phyloP scores from a whole-genome alignment of 2,329 filamentous ascomycete genomes.

The Hymenoscyphus infarciens region DNA sequence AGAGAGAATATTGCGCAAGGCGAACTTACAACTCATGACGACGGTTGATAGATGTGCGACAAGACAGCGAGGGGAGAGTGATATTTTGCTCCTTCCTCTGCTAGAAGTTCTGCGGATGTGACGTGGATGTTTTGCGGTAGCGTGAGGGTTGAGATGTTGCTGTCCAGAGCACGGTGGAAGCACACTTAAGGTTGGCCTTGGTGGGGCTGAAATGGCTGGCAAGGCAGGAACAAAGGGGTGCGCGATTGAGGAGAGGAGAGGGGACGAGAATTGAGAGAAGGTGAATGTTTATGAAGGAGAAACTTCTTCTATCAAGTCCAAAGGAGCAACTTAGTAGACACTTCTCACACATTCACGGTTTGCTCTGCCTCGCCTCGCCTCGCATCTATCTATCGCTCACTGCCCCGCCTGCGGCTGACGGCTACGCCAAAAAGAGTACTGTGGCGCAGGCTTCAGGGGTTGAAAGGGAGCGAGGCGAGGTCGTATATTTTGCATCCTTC shows the following conservation, averaged over 20 bases:
- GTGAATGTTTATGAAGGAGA: background rate
- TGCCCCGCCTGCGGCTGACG: conserved; percentile 2
- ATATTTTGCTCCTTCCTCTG: conserved; percentile 6
- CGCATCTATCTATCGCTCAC: background rate
- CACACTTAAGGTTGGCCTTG: background rate
- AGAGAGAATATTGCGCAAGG: conserved; percentile 6
- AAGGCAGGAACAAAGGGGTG: background rate
- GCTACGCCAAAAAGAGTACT: background rate
- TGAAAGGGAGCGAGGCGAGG: background rate
- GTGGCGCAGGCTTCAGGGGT: background rate
- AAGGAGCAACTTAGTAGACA: background rate
- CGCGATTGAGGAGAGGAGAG: too few species aligned
- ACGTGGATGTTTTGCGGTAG: background rate
- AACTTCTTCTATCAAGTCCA: background rate
- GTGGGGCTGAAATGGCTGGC: conserved; percentile 2
- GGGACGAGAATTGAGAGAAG: background rate
- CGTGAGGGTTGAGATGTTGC: background rate
- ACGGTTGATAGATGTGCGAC: conserved; percentile 17
- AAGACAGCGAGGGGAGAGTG: background rate
- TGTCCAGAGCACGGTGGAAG: background rate
- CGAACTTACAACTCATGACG: conserved; percentile 36
- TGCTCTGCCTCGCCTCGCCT: background rate
- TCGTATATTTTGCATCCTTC: too few species aligned
- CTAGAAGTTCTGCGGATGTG: conserved; percentile 1
- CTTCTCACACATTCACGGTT: background rate